Evolutionary conservation across 306 rosid genomes (phyloP), one percentile per base, ranked within the genome.

Genomic region (Betula pendula): DNA sequence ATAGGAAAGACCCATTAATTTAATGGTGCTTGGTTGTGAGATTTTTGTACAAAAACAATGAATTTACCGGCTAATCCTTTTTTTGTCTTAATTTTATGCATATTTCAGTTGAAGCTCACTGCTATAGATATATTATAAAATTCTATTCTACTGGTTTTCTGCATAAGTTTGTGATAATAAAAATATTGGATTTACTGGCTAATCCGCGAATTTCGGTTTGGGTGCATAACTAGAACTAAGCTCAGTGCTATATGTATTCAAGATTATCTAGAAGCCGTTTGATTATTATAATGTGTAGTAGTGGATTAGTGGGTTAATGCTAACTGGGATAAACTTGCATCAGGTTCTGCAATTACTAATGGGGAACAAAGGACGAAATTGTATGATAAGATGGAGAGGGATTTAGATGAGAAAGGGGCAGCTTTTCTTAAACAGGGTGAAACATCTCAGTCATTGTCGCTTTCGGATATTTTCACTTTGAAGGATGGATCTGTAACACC

Each of bases 401-500:
- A 92, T 81, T 88, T 92, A 63, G 91, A 89, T 77, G 89, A 92
- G 77, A 89, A 88, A 25, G 99, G 99, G 72, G 86, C 97, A 59
- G 68, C 85, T 40, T 95, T 95, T 73, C 89, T 95, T 45, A 85
- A 89, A 40, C 89, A 72, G 8, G 97, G 99, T n/a, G 89, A 83
- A 74, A 95, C 98, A 53, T 92, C 97, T 75, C 97, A 95, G 85
- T 95, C 98, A 14, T 77, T 95, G 79, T 88, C 98, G 67, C 85
- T 95, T 83, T 95, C 96, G 3, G 98, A 92, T 84, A 66, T 95
- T 25, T 95, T 95, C 59, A 85, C 92, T 1, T 49, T 90, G 40
- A 85, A 84, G 75, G 97, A 84, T 86, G 98, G 98, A 74, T 71
- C 78, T 66, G 97, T 90, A 51, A 86, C 88, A 7, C 98, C 98